Conservation (phyloP, 495 filamentous ascomycete genomes). For the Neurospora pannonica region DNA sequence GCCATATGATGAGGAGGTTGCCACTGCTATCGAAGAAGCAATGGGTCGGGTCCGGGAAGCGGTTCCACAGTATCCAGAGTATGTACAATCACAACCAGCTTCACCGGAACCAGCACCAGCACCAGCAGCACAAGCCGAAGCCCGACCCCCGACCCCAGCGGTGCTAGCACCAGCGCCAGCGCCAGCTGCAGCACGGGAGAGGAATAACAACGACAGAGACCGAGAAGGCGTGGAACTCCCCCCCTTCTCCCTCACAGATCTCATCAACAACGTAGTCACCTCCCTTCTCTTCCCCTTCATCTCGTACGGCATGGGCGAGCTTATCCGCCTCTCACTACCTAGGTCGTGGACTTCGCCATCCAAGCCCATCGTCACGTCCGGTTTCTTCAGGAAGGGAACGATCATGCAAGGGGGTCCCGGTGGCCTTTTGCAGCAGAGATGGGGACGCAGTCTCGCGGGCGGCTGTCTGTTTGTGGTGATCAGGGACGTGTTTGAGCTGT, state of each 20-base stretch:
- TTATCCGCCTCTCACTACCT: conserved; percentile 54
- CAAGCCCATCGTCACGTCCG: neutral
- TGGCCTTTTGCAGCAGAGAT: conserved; percentile 62
- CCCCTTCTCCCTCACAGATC: conserved; percentile 4
- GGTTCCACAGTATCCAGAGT: neutral
- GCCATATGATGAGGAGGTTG: neutral
- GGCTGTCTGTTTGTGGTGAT: conserved; percentile 72
- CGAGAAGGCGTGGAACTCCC: conserved; percentile 10
- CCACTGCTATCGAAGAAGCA: neutral
- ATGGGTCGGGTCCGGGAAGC: neutral
- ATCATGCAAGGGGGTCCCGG: conserved; percentile 22
- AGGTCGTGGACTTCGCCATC: conserved; percentile 49
- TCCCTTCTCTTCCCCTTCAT: conserved; percentile 33
- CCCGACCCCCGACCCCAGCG: neutral
- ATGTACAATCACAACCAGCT: neutral
- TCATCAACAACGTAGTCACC: conserved; percentile 29
- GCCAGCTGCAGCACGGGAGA: neutral
- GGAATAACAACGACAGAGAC: conserved; percentile 5
- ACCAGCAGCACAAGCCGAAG: neutral
- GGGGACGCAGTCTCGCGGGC: conserved; percentile 71
- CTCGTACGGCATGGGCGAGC: conserved; percentile 51
- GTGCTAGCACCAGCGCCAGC: neutral
- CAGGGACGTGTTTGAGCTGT: conserved; percentile 66
- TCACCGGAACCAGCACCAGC: neutral
- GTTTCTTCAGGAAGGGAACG: neutral